Evolutionary conservation across 2,329 filamentous ascomycete genomes (phyloP), one percentile per base, ranked within the genome.

Genomic region (Talaromyces sp.): DNA sequence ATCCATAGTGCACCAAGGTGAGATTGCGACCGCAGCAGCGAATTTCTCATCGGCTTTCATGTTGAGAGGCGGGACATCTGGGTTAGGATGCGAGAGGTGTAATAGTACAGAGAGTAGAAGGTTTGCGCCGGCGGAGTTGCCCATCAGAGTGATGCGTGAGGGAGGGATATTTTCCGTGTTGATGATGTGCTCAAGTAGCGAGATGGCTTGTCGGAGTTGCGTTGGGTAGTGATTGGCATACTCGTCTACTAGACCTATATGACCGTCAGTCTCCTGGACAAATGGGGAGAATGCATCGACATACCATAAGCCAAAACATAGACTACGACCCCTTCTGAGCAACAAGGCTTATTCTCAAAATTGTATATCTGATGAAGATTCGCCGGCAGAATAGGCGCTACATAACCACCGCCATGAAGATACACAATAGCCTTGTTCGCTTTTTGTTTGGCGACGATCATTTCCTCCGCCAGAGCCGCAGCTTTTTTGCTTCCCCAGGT

Each of bases 401-500:
- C 61, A 40, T 63, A 63, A 6, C 61, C 61, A 39, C 61, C 61
- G 1, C 61, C 61, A 28, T 63, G 61, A 33, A 63, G 52, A 28
- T 63, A 63, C 37, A 58, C 55, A 33, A 63, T 63, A 12, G 50
- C 61, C n/a, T 35, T 63, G 11, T 50, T 50, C 14, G 54, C 44
- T 14, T 63, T 58, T 7, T 48, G 44, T 52, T 60, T 60, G 21
- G 58, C 44, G 16, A 39, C 3, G 11, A 50, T 39, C 37, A 48
- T 25, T 3, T 60, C 58, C 8, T 50, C 25, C 16, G 6, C n/a
- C 39, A 58, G 14, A 21, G 31, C 50, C 31, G 31, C 28, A 16
- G 55, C 55, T 18, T 44, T 42, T 58, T 33, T 40, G n/a, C 33
- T 52, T 7, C 31, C 2, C 1, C 33, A 5, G 16, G 31, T 28